phyloP scores from a whole-genome alignment of 768 basidiomycete genomes.

The Suillus occidentalis region DNA sequence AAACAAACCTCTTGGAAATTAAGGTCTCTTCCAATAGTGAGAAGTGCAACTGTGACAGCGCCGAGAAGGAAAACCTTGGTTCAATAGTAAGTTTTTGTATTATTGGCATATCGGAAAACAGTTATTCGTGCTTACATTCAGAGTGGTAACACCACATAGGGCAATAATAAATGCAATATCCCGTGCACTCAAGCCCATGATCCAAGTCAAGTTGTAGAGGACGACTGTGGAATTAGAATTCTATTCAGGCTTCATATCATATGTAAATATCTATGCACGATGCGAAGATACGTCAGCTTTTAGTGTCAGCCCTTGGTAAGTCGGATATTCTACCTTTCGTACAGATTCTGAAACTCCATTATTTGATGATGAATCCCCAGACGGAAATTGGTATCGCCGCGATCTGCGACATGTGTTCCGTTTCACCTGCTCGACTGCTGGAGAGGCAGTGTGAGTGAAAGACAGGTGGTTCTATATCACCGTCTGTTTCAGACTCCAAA shows the following conservation, averaged over 20 bases:
- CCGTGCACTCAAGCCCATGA: conserved; percentile 5
- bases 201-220: not conserved
- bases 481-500: not conserved
- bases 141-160: conserved; percentile 27
- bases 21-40: conserved; percentile 28
- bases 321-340: not conserved
- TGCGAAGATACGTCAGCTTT: not conserved
- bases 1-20: conserved; percentile 19
- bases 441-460: not conserved
- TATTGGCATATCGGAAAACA: not conserved
- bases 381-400: not conserved
- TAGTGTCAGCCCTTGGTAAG: not conserved
- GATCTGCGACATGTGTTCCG: not conserved
- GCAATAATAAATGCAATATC: conserved; percentile 21
- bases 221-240: not conserved
- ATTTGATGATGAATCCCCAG: not conserved
- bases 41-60: conserved; percentile 28
- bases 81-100: not conserved
- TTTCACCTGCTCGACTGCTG: not conserved
- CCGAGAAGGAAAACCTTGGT: conserved; percentile 26
- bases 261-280: not conserved
- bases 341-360: not conserved
- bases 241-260: not conserved
- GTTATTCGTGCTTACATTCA: conserved; percentile 16
- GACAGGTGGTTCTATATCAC: not conserved